Conservation (phyloP, 306 rosid species). For the Trichosanthes cucumerina region DNA sequence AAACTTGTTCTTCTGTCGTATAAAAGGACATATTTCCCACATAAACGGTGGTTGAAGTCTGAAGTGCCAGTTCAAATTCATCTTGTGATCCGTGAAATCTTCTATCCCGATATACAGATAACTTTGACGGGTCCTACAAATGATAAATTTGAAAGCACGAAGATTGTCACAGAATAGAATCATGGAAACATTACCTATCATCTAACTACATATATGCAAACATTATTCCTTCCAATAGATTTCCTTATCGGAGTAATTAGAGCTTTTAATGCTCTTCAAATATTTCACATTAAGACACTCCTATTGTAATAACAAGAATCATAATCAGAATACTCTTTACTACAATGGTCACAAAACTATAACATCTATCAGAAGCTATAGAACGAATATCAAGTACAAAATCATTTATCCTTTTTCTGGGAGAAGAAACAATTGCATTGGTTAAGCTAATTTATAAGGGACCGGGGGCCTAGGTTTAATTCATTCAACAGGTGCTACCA, state of each 20-base stretch:
- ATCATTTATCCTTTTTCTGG: neutral
- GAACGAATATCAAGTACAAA: neutral
- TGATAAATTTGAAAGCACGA: neutral
- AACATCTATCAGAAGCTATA: neutral
- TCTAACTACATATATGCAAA: neutral
- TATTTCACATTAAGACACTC: neutral
- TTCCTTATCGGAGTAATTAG: neutral
- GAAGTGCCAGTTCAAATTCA: slow-evolving; percentile 71
- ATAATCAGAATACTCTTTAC: neutral
- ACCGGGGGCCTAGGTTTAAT: neutral
- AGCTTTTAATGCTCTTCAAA: neutral
- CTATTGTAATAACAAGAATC: neutral
- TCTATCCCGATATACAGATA: slow-evolving; percentile 82
- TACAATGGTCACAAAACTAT: neutral
- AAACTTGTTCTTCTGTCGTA: slow-evolving; percentile 92
- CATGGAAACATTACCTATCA: neutral
- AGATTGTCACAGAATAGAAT: neutral
- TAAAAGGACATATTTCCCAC: slow-evolving; percentile 93
- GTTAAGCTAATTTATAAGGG: neutral
- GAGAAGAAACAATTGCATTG: neutral
- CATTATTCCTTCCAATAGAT: neutral
- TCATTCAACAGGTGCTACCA: neutral
- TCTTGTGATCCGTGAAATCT: slow-evolving; percentile 76
- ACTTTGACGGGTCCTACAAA: slow-evolving; percentile 59
- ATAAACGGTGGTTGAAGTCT: slow-evolving; percentile 54